Conservation (phyloP, 2,329 filamentous ascomycete species). For the Fusarium tuaranense region DNA sequence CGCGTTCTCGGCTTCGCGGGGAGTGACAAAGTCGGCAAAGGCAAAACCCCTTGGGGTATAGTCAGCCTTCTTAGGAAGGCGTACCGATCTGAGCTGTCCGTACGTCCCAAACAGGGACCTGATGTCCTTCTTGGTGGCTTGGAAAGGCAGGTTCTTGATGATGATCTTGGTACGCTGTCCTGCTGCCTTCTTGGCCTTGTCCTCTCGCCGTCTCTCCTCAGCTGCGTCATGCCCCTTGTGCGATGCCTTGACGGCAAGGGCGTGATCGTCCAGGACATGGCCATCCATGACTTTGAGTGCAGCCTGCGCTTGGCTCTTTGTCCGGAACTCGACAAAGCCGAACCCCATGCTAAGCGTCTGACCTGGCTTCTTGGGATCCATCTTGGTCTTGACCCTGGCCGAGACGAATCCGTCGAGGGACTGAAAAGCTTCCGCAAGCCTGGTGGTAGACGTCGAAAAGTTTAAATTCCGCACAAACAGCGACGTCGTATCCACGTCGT, state of each 20-base stretch:
- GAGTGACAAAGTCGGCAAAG: constrained; percentile 94
- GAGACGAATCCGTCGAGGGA: constrained; percentile 89
- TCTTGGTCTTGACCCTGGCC: constrained; percentile 91
- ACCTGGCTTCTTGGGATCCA: constrained; percentile 89
- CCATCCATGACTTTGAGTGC: constrained; percentile 91
- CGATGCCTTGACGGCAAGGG: constrained; percentile 85
- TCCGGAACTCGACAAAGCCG: constrained; percentile 91
- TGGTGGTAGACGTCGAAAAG: constrained; percentile 85
- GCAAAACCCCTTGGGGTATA: constrained; percentile 90
- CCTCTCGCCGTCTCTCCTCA: constrained; percentile 85
- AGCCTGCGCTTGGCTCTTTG: constrained; percentile 80
- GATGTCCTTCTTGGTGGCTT: constrained; percentile 93
- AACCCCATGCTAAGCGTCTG: constrained; percentile 97
- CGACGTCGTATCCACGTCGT: constrained; percentile 75
- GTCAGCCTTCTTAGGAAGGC: constrained; percentile 96
- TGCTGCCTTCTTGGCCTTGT: constrained; percentile 83
- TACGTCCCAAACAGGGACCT: constrained; percentile 88
- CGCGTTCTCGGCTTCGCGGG: constrained; percentile 89
- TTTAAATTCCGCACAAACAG: constrained; percentile 95
- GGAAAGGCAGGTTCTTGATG: constrained; percentile 98
- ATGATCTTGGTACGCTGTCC: constrained; percentile 89
- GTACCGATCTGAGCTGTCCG: constrained; percentile 90
- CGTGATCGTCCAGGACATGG: constrained; percentile 86
- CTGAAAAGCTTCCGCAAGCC: constrained; percentile 81
- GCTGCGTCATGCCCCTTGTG: constrained; percentile 90